Evolutionary conservation across 345 rosid genomes (phyloP), one percentile per base, ranked within the genome.

Genomic region (Eutrema heterophyllum): DNA sequence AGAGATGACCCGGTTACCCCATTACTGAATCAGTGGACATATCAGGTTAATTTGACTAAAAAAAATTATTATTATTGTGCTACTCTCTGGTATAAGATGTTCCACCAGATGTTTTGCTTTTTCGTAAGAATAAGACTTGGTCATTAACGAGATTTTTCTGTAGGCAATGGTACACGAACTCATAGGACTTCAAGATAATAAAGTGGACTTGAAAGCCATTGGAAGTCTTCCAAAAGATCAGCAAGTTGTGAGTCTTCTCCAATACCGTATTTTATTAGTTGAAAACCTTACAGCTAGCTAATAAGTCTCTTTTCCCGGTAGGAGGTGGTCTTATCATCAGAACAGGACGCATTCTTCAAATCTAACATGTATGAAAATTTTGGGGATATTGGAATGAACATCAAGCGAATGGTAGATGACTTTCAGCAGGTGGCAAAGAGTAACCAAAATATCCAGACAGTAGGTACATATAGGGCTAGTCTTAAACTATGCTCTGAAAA

Each of bases 1-100:
- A 92, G 99, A 76, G 98, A 95, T 78, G 98, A 95, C 72, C 98
- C 94, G 3, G 97, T 90, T 76, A 88, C 99, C 53, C 98, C 99
- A 43, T 81, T 95, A 79, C 84, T 90, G 70, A 95, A 95, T 72
- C 99, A 89, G 81, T 95, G 99, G 99, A 95, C 98, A 70, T 95
- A 95, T 83, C 97, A 92, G 96, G 97, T 89, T 78, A 58, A 58
- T 36, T 49, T 69, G 75, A 72, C 58, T 70, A 10, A 72, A 16
- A 8, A 41, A 14, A 7, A 46, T 32, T 49, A 50, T 32, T 49
- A 50, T 45, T 50, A 24, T 58, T 68, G 4, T 71, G 32, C 46
- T 43, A 33, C 78, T 67, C 49, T 52, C 52, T 50, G 15, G 27
- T 58, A 46, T 68, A 43, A 64, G 30, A 39, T 57, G 44, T 81